Base-by-base conservation (phyloP, 2,329 filamentous ascomycete species). In the Neopestalotiopsis sp. region DNA sequence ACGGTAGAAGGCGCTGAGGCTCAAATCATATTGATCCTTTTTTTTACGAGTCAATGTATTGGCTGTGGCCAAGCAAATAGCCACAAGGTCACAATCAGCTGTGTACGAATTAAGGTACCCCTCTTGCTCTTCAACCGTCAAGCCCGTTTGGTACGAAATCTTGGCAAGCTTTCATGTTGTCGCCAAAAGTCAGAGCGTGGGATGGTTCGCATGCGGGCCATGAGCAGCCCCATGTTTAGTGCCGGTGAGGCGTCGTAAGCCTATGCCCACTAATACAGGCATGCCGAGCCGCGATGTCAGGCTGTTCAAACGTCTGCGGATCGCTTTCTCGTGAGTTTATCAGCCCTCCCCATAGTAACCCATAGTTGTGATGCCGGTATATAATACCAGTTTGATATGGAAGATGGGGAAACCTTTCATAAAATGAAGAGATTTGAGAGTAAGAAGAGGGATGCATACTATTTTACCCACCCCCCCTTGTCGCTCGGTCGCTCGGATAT, bases 201-300 rank as follows among this genome's bases (percentile, higher is more conserved):
- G 45, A 52, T 52, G 45, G 45, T 52, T 52, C 45, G 45, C 45
- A 52, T 52, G n/a, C 17, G 17, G 34, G 34, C 34, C 24, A 38
- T 38, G 34, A 28, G 34, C 34, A 52, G 45, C 45, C 45, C 45
- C 45, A 52, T 52, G 45, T 52, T 52, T n/a, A 20, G 17, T 17
- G 45, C 45, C 45, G 45, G 45, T n/a, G 45, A 52, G 45, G 45
- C 45, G 45, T 52, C 45, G 45, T 52, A 52, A 52, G 45, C 45
- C 45, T 14, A 24, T 52, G 34, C n/a, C 45, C 45, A 52, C 45
- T n/a, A 52, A n/a, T n/a, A 17, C 45, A 52, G 45, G 45, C 45
- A 52, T 24, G 45, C n/a, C 45, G n/a, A 52, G 45, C 45, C 45
- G 20, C 45, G 45, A 52, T 52, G 45, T n/a, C 17, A 52, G 45